Conservation (phyloP, 257 asterid species). For the Coffea canephora region DNA sequence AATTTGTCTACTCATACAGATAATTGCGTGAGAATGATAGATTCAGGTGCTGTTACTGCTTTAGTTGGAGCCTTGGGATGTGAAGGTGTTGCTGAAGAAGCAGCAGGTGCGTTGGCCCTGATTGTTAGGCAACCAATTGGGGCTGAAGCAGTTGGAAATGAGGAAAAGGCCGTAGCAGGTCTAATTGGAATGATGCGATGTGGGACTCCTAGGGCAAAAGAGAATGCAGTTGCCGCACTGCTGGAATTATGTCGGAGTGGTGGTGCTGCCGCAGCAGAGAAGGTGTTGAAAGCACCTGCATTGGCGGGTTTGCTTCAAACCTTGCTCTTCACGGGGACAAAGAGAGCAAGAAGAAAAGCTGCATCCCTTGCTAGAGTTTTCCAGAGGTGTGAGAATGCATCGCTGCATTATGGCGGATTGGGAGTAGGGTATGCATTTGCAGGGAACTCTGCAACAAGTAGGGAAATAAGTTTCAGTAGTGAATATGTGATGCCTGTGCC, state of each 20-base stretch:
- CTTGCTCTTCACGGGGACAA: slow-evolving; percentile 82
- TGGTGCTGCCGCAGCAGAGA: slow-evolving; percentile 63
- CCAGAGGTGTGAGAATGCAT: slow-evolving; percentile 63
- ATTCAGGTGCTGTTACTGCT: slow-evolving; percentile 73
- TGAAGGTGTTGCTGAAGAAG: slow-evolving; percentile 78
- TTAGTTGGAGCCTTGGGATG: slow-evolving; percentile 57
- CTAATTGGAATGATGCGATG: slow-evolving; percentile 74
- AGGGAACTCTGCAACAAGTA: slow-evolving; percentile 42
- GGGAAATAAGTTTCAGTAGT: slow-evolving; percentile 57
- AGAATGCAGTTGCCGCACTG: slow-evolving; percentile 84
- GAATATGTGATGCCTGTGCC: slow-evolving; percentile 61
- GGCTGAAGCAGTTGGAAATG: slow-evolving; percentile 67
- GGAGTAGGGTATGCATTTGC: slow-evolving; percentile 60
- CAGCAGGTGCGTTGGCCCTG: slow-evolving; percentile 86
- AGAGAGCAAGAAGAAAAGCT: slow-evolving; percentile 86
- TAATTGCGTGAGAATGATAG: slow-evolving; percentile 61
- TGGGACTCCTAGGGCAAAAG: slow-evolving; percentile 83
- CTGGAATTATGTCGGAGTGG: slow-evolving; percentile 81
- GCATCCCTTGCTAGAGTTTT: slow-evolving; percentile 87
- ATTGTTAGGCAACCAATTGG: slow-evolving; percentile 74
- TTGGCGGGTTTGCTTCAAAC: slow-evolving; percentile 69
- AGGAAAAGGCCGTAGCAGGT: slow-evolving; percentile 60
- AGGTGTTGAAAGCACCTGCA: slow-evolving; percentile 76
- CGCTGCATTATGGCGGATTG: slow-evolving; percentile 52
- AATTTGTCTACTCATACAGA: slow-evolving; percentile 75